phyloP scores from a whole-genome alignment of 192 early-diverging fungal species.

The Coemansia sp. region DNA sequence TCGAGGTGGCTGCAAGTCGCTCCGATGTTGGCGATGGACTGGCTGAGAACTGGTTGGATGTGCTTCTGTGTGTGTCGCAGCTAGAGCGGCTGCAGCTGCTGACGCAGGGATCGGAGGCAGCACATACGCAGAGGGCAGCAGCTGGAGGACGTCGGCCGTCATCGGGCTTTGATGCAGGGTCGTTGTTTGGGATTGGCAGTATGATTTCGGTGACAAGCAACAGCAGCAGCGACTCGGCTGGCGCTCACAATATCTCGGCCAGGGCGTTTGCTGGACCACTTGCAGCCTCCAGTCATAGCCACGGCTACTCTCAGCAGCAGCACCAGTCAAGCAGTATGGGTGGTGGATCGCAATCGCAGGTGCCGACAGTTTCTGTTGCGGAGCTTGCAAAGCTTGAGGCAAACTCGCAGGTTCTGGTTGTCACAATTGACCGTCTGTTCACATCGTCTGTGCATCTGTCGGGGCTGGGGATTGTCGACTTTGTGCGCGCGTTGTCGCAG shows the following conservation, averaged over 20 bases:
- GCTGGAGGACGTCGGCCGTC: constrained; percentile 3
- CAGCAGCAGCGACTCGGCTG: constrained; percentile 1
- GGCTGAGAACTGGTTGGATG: constrained; percentile 77
- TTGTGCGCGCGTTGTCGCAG: constrained; percentile 80
- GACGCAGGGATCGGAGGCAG: constrained; percentile 41
- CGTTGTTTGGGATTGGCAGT: constrained; percentile 28
- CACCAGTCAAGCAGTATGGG: constrained; percentile 59
- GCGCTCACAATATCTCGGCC: constrained; percentile 34
- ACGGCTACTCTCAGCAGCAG: constrained; percentile 18
- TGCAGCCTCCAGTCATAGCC: constrained; percentile 21
- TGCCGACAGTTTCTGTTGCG: constrained; percentile 66
- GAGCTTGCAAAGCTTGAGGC: constrained; percentile 66
- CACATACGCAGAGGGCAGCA: constrained; percentile 4
- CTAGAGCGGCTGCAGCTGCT: constrained; percentile 83
- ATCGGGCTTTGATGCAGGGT: constrained; percentile 12
- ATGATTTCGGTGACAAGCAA: constrained; percentile 12
- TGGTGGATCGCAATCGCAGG: background rate
- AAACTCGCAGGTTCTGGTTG: constrained; percentile 70
- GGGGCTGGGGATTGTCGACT: constrained; percentile 83
- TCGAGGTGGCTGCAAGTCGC: constrained; percentile 69
- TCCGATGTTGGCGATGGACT: constrained; percentile 65
- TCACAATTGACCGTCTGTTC: constrained; percentile 87
- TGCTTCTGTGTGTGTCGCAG: constrained; percentile 81
- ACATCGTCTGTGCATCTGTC: constrained; percentile 76
- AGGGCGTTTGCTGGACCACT: constrained; percentile 68